phyloP scores from a whole-genome alignment of 2,329 filamentous ascomycete genomes.

The Thelonectria blattea region DNA sequence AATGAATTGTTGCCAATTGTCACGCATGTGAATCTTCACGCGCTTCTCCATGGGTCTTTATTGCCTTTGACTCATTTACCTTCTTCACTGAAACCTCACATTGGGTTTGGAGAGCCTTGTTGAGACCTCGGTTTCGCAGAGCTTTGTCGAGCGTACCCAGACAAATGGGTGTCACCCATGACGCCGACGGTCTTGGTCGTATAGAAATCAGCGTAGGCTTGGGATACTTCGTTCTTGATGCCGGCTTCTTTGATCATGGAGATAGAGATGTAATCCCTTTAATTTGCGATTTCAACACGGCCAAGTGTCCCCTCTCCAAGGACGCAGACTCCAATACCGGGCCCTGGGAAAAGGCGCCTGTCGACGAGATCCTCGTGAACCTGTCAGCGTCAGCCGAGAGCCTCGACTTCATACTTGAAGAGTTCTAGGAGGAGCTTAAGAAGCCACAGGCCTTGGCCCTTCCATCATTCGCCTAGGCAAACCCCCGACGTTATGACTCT shows the following conservation, averaged over 20 bases:
- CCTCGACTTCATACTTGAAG: constrained; percentile 79
- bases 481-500: constrained; percentile 39
- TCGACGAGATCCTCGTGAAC: constrained; percentile 1
- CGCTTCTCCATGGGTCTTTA: too few relatives aligned
- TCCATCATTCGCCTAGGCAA: constrained; percentile 12
- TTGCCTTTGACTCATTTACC: too few relatives aligned
- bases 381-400: neutral
- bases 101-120: too few relatives aligned
- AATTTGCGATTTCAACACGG: constrained; percentile 77
- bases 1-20: too few relatives aligned
- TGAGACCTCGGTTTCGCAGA: too few relatives aligned
- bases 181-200: constrained; percentile 41
- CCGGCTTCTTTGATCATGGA: constrained; percentile 74
- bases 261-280: constrained; percentile 81
- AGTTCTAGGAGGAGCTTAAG: constrained; percentile 6
- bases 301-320: constrained; percentile 84
- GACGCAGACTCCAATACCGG: constrained; percentile 15
- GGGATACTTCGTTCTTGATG: constrained; percentile 68
- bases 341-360: constrained; percentile 38
- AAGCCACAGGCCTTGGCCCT: neutral
- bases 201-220: constrained; percentile 55
- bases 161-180: constrained; percentile 16
- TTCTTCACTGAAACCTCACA: too few relatives aligned
- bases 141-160: constrained; percentile 23
- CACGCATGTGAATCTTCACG: too few relatives aligned